A percentile compares a stretch with the other conserved stretches of the same genome.
phyloP scores from a whole-genome alignment of 148 eudicot genomes.

The Diospyros lotus region DNA sequence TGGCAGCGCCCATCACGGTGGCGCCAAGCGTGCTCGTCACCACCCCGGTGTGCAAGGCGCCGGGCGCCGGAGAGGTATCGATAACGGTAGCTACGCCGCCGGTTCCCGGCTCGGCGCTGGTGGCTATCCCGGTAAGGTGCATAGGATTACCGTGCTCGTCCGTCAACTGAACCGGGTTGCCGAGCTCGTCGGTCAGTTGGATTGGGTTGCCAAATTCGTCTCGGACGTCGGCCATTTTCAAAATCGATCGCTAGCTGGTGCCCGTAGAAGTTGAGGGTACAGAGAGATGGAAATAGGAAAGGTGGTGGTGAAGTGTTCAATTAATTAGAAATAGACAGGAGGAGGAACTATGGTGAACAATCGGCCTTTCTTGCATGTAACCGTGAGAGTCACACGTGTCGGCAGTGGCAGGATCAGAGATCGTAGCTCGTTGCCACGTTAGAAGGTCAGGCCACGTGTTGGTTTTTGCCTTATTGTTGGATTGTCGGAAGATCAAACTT shows the following conservation, averaged over 20 bases:
- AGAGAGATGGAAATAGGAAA: not conserved
- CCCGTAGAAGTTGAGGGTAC: not conserved
- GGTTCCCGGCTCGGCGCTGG: slow-evolving; percentile 9
- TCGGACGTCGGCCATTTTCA: slow-evolving; percentile 56
- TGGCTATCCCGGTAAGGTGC: slow-evolving; percentile 59
- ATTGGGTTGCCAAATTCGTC: slow-evolving; percentile 69
- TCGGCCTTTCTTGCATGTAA: not conserved
- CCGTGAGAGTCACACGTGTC: slow-evolving; percentile 3
- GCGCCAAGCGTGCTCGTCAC: too few species aligned
- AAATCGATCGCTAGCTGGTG: not conserved
- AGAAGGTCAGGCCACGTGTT: not conserved
- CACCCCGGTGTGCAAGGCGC: not conserved
- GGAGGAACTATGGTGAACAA: too few species aligned
- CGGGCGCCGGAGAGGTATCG: not conserved
- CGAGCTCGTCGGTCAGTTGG: slow-evolving; percentile 58
- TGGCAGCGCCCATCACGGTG: too few species aligned
- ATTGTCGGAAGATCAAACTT: too few species aligned
- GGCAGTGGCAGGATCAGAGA: not conserved
- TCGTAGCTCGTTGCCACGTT: not conserved
- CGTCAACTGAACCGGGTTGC: slow-evolving; percentile 62
- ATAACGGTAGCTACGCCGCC: not conserved
- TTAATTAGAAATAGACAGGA: too few species aligned
- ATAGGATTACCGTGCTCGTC: slow-evolving; percentile 76
- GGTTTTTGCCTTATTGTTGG: too few species aligned
- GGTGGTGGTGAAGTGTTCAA: not conserved